These are phyloP conservation scores for Digitaria exilis DNA, from an alignment of 202 grass and related monocot species.

Conservation along the genomic window DNA sequence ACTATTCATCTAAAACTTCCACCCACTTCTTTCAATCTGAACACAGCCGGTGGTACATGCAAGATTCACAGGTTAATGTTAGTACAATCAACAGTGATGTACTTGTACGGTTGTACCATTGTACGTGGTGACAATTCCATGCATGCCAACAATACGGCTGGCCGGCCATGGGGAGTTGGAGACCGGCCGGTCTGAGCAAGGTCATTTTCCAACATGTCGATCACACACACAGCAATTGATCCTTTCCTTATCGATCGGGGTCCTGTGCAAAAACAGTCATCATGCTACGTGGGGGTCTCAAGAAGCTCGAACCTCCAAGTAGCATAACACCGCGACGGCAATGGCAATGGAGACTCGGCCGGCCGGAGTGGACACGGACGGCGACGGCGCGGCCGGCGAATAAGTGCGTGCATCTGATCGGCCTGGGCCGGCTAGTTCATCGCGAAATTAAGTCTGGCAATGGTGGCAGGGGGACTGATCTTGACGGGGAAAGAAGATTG, in stretches of 20 bases:
- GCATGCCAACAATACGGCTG: neutral
- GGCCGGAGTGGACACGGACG: neutral
- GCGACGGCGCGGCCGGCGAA: constrained; percentile 5
- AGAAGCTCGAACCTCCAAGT: neutral
- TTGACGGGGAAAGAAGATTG: constrained; percentile 8
- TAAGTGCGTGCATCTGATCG: neutral
- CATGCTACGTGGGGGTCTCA: neutral
- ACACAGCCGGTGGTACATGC: neutral
- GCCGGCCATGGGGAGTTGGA: too few relatives aligned
- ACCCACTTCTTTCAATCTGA: too few relatives aligned
- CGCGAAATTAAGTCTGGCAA: constrained; percentile 18
- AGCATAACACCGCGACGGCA: constrained; percentile 14
- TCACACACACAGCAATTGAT: neutral
- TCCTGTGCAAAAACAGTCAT: neutral
- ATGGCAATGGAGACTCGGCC: neutral
- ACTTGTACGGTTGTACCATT: neutral
- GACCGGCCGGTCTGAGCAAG: neutral
- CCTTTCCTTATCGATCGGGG: neutral
- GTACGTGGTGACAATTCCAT: neutral
- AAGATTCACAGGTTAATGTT: neutral
- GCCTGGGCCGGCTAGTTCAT: neutral
- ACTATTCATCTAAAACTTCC: too few relatives aligned
- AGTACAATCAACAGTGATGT: neutral
- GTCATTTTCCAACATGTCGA: neutral
- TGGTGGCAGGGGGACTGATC: constrained; percentile 26